Conservation (phyloP, 1,284 basidiomycete genomes). For the Phellopilus nigrolimitatus region DNA sequence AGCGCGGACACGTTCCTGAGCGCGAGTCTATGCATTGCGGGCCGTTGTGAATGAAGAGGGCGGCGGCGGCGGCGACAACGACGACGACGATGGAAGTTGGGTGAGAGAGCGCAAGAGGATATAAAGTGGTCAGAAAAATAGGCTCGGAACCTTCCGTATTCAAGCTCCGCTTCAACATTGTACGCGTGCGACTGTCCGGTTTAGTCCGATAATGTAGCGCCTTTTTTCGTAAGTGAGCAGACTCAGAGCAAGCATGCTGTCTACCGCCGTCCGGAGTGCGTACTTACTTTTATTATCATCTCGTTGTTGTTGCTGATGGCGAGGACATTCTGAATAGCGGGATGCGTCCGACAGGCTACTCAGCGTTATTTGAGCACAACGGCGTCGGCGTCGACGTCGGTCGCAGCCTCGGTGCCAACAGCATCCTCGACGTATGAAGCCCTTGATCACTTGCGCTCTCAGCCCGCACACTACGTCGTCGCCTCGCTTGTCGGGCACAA, state of each 20-base stretch:
- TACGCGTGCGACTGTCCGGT: background rate
- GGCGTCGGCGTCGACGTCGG: constrained; percentile 1
- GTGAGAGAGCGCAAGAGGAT: constrained; percentile 31
- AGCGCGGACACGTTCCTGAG: constrained; percentile 76
- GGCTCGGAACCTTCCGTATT: constrained; percentile 21
- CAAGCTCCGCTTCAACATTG: constrained; percentile 28
- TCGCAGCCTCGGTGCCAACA: background rate
- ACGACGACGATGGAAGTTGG: constrained; percentile 31
- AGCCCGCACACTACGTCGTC: constrained; percentile 84
- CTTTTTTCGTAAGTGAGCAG: constrained; percentile 2
- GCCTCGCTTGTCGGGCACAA: constrained; percentile 85
- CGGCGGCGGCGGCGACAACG: constrained; percentile 16
- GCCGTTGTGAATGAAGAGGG: constrained; percentile 23
- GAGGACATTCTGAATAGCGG: background rate
- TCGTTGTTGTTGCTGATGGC: background rate
- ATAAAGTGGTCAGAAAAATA: constrained; percentile 7
- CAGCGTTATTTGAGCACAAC: constrained; percentile 2
- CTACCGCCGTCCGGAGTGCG: constrained; percentile 7
- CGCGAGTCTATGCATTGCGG: constrained; percentile 83
- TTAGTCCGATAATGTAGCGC: background rate
- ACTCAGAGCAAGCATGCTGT: too few relatives aligned
- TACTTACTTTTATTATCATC: background rate
- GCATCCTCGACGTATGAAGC: constrained; percentile 36
- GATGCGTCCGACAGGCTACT: background rate
- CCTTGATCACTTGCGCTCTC: constrained; percentile 67